Percentiles rank a stretch among this genome's conserved stretches.
phyloP scores from a whole-genome alignment of 257 asterid genomes.

The Anisodus acutangulus region DNA sequence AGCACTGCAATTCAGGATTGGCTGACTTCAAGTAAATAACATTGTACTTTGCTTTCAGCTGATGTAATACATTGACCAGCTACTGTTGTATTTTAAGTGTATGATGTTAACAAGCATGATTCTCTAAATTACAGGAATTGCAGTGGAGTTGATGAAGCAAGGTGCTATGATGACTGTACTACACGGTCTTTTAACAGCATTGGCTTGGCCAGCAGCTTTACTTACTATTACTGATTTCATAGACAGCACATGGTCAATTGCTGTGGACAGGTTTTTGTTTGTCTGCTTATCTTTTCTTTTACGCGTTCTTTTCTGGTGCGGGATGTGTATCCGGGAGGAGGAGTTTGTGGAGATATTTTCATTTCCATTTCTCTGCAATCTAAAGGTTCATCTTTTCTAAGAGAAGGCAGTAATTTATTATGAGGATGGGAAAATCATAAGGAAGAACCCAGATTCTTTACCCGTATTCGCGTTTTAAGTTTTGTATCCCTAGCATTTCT shows the following conservation, averaged over 20 bases:
- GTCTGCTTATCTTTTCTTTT: not conserved
- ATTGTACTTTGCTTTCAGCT: constrained; percentile 34
- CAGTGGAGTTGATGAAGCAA: constrained; percentile 79
- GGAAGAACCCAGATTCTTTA: not conserved
- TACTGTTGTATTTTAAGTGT: not conserved
- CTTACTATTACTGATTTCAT: constrained; percentile 71
- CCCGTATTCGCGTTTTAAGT: not conserved
- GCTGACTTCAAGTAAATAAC: constrained; percentile 85
- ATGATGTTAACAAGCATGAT: constrained; percentile 31
- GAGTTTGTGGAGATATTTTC: constrained; percentile 6
- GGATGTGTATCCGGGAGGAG: not conserved
- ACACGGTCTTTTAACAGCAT: constrained; percentile 71
- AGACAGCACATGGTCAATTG: constrained; percentile 95
- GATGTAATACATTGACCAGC: not conserved
- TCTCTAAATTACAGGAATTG: constrained; percentile 54
- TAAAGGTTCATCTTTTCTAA: not conserved
- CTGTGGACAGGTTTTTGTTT: constrained; percentile 72
- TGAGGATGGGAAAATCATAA: constrained; percentile 2
- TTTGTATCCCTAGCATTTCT: constrained; percentile 3
- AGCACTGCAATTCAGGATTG: constrained; percentile 98
- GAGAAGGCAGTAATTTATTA: not conserved
- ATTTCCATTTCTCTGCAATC: not conserved
- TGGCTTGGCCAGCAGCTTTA: constrained; percentile 93
- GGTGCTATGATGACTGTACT: constrained; percentile 98
- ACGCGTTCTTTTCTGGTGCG: not conserved